Evolutionary conservation across 1,284 basidiomycete species (phyloP), one percentile per base, ranked within the genome.

Genomic region (Fomitopsis schrenkii): DNA sequence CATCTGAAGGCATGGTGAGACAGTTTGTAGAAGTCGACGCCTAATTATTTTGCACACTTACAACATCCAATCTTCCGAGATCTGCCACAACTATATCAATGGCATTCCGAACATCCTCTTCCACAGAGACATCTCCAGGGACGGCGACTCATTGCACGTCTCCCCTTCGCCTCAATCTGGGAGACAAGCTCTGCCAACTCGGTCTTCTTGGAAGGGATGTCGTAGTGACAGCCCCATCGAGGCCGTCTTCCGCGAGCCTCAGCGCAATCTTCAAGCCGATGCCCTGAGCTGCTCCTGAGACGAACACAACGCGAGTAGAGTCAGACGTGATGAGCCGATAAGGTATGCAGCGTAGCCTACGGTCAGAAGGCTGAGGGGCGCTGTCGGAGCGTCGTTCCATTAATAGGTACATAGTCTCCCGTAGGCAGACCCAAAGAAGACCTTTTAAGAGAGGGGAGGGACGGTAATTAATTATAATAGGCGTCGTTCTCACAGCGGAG

Each of bases 261-360:
- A 77, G 65, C 17, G 75, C 75, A 41, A 79, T 76, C 12, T 75
- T 73, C 5, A 70, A 66, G 0, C 79, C 79, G 41, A 80, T 75
- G 9, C 78, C 79, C 48, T 72, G 70, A 5, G 71, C 68, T 7
- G 71, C 71, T 2, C 76, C 77, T 1, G 77, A 77, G 9, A 78
- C 68, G 53, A 77, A 57, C 1, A 72, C 75, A 26, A 63, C 40
- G 48, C 62, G 58, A 28, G 59, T 30, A 45, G 40, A 35, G 28
- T 35, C 33, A 22, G 52, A 36, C 52, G 38, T n/a, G n/a, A n/a
- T n/a, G n/a, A n/a, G n/a, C n/a, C n/a, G n/a, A n/a, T 54, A 30
- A 15, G 35, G 19, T 2, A 38, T n/a, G 17, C 19, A n/a, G 33
- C 22, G 35, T 15, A 15, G n/a, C n/a, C n/a, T n/a, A 38, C 35